Conservation (phyloP, 257 asterid genomes). For the Cinchona pubescens region DNA sequence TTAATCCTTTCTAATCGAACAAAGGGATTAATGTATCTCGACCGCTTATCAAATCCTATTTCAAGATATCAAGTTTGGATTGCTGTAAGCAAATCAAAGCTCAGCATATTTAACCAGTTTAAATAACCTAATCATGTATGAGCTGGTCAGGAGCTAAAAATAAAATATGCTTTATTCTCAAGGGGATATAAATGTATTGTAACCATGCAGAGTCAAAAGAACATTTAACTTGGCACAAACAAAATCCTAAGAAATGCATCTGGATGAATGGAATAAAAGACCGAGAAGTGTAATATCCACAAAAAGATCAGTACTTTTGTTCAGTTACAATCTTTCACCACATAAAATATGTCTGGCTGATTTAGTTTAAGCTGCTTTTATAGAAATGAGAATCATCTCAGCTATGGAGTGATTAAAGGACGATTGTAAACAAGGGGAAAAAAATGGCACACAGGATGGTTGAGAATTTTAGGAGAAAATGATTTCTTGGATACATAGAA, state of each 20-base stretch:
- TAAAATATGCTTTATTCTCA: not conserved
- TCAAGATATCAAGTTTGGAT: constrained; percentile 13
- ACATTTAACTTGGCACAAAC: not conserved
- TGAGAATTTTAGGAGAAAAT: not conserved
- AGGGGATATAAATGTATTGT: not conserved
- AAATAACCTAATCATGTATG: not conserved
- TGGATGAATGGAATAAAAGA: not conserved
- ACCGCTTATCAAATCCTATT: constrained; percentile 81
- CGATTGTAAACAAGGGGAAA: not conserved
- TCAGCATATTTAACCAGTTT: not conserved
- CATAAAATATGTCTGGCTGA: not conserved
- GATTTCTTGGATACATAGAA: not conserved
- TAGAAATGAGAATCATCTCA: too few relatives aligned
- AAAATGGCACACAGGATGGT: not conserved
- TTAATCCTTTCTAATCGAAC: too few relatives aligned
- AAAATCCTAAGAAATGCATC: too few relatives aligned
- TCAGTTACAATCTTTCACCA: not conserved
- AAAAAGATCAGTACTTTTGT: not conserved
- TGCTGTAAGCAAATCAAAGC: not conserved
- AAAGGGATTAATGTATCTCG: constrained; percentile 67
- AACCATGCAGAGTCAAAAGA: not conserved
- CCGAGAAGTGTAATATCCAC: not conserved
- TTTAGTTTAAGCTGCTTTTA: not conserved
- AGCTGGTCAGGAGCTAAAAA: not conserved
- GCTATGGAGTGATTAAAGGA: not conserved